A percentile compares a stretch with the other conserved stretches of the same genome.
Evolutionary conservation across 2,329 filamentous ascomycete genomes (phyloP).

Genomic region (Ophiostoma quercus): DNA sequence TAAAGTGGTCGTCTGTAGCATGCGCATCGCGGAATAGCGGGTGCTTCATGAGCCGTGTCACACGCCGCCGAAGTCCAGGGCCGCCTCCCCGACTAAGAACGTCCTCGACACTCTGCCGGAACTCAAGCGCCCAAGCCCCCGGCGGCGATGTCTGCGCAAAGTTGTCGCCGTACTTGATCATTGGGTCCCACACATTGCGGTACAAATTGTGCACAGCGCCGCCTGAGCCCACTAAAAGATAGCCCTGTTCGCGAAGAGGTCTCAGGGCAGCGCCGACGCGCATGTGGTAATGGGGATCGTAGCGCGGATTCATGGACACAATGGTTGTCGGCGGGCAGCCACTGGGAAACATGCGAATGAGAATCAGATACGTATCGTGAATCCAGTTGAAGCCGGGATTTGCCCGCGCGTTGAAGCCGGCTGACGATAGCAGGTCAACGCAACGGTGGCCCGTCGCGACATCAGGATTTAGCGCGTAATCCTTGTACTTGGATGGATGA

Average conservation of each 20-base stretch:
- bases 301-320: conserved; percentile 37
- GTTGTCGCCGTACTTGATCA: conserved; percentile 59
- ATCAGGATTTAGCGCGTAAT: conserved; percentile 59
- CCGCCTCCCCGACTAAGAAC: conserved; percentile 45
- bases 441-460: conserved; percentile 47
- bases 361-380: conserved; percentile 63
- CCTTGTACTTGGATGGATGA: conserved; percentile 57
- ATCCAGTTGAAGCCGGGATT: conserved; percentile 64
- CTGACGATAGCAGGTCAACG: conserved; percentile 44
- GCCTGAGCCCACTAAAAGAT: conserved; percentile 53
- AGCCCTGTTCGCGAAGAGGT: conserved; percentile 47
- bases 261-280: conserved; percentile 54
- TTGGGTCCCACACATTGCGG: conserved; percentile 60
- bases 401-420: conserved; percentile 49
- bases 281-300: conserved; percentile 43
- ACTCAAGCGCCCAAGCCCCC: conserved; percentile 57
- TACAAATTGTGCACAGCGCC: conserved; percentile 68
- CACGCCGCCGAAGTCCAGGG: conserved; percentile 47
- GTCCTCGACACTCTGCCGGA: conserved; percentile 60
- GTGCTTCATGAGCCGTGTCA: conserved; percentile 63
- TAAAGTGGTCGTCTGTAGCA: conserved; percentile 66
- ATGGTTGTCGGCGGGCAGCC: conserved; percentile 62
- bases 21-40: conserved; percentile 61
- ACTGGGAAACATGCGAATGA: conserved; percentile 63
- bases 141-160: conserved; percentile 56